Base-by-base conservation (phyloP, 139 green algal genomes). In the Marvania coccoides region DNA sequence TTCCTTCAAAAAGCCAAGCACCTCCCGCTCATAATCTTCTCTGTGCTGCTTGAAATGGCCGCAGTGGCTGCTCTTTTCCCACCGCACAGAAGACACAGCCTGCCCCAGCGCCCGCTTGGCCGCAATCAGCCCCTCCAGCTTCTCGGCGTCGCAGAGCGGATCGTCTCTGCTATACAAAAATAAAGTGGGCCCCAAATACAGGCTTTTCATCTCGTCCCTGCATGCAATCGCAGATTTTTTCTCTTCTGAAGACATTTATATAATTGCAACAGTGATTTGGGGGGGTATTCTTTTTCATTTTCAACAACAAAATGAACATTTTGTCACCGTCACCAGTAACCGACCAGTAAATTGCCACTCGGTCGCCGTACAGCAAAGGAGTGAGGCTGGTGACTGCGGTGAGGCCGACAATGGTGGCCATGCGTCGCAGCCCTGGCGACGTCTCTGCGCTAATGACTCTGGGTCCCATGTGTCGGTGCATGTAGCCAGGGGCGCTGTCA, bases 111-210 rank as follows among this genome's bases (percentile, higher is more conserved):
- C 24, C 31, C 53, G 46, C 37, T 47, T 54, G 3, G 13, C 34
- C 15, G 38, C 64, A 15, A 78, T 42, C 29, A 78, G 56, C 29
- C 24, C 14, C 19, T 69, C 39, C 28, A 78, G 46, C 63, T 65
- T 73, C 34, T 28, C 33, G 10, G 58, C 45, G 38, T 73, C 63
- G 58, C 64, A 73, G 35, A 78, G 58, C 5, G 56, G 63, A 53
- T 78, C 71, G 51, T 78, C 71, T 1, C 9, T 35, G 24, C 34
- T 61, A 45, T 73, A 78, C 2, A 78, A 24, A 24, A 63, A 69
- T n/a, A 69, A 54, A 35, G 6, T 39, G 24, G 46, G 57, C 35
- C 45, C 57, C n/a, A 58, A 14, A 23, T 46, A n/a, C 28, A 78
- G 63, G 29, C 67, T 23, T n/a, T 24, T 10, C 71, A 78, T 78